These are phyloP conservation scores for Fusarium goolgardi DNA, from an alignment of 2,329 filamentous ascomycete genomes.

Conservation along the genomic window DNA sequence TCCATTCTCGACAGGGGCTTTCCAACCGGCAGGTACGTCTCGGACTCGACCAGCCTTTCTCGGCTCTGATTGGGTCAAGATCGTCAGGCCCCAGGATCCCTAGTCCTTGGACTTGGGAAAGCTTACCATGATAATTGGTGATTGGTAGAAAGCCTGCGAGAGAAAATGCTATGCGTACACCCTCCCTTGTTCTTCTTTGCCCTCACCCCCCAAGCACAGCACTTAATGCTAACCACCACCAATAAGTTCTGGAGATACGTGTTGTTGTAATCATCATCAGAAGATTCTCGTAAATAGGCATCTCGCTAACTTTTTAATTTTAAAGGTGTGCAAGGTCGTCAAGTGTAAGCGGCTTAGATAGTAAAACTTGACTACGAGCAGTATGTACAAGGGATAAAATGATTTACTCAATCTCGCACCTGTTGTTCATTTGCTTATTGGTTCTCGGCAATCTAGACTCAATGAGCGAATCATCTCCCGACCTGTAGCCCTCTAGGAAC, in stretches of 20 bases:
- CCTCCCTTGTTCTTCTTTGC: background rate
- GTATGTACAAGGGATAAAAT: background rate
- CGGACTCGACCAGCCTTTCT: constrained; percentile 10
- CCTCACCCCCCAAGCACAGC: background rate
- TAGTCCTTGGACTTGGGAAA: constrained; percentile 34
- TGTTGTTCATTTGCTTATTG: background rate
- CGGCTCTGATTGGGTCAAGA: constrained; percentile 25
- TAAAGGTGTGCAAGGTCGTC: background rate
- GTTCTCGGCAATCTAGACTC: background rate
- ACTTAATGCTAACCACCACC: constrained; percentile 5
- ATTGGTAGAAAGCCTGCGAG: constrained; percentile 24
- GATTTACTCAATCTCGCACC: background rate
- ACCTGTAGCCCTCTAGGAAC: background rate
- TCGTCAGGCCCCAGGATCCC: constrained; percentile 29
- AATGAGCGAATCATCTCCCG: background rate
- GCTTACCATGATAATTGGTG: constrained; percentile 5
- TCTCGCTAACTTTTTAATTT: background rate
- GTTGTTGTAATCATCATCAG: background rate
- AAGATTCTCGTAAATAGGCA: background rate
- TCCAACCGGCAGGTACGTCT: constrained; percentile 39
- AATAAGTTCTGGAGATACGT: constrained; percentile 5
- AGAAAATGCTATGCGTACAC: constrained; percentile 1
- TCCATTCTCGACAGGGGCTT: constrained; percentile 31
- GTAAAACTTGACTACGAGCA: background rate
- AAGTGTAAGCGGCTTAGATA: background rate